These are phyloP conservation scores for California macrophylla DNA, from an alignment of 441 rosid genomes.

Conservation along the genomic window DNA sequence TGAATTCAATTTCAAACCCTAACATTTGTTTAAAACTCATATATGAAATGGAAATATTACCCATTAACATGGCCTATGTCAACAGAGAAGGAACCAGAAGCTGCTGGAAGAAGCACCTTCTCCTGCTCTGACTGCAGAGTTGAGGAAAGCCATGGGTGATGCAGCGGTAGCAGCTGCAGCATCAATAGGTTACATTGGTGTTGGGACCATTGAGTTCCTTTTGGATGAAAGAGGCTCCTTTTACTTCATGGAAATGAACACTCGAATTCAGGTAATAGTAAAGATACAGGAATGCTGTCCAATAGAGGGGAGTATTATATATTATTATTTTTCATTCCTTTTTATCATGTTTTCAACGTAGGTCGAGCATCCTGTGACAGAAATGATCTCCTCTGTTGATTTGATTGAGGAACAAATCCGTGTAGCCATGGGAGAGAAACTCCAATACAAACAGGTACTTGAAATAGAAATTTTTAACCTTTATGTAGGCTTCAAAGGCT, in stretches of 20 bases:
- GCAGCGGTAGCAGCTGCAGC: constrained; percentile 98
- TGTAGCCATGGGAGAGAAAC: constrained; percentile 92
- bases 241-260: constrained; percentile 99
- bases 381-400: constrained; percentile 95
- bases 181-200: constrained; percentile 91
- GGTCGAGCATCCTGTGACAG: constrained; percentile 98
- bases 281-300: constrained; percentile 3
- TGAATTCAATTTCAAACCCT: background rate
- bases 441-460: constrained; percentile 65
- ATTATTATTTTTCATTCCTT: constrained; percentile 12
- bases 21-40: background rate
- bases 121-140: constrained; percentile 84
- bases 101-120: constrained; percentile 96
- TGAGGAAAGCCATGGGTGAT: constrained; percentile 97
- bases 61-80: constrained; percentile 14
- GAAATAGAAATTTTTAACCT: constrained; percentile 6
- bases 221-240: constrained; percentile 93
- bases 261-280: constrained; percentile 75
- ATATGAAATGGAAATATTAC: background rate
- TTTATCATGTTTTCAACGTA: constrained; percentile 22
- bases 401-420: constrained; percentile 92
- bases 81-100: constrained; percentile 92
- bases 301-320: background rate
- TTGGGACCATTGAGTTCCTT: constrained; percentile 92
- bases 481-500: background rate